Evolutionary conservation across 2,329 filamentous ascomycete genomes (phyloP), one percentile per base, ranked within the genome.

Genomic region (Phoma sp.): DNA sequence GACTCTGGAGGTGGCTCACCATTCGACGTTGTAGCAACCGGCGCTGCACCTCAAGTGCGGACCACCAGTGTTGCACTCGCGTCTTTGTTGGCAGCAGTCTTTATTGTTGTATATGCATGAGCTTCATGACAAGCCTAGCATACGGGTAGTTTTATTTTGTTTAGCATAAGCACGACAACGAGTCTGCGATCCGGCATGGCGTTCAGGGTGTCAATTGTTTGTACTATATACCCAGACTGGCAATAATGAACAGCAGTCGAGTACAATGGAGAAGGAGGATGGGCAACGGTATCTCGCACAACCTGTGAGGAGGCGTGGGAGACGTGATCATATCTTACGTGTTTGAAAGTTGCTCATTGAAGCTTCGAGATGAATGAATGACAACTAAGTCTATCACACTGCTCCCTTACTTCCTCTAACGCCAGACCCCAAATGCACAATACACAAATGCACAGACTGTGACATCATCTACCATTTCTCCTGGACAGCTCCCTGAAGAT

Each of bases 1-100:
- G 68, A 73, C 21, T 76, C 72, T 11, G 77, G 77, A 17, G 77
- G 77, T 14, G 78, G 78, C n/a, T 78, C 75, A 46, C 78, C 78
- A 5, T 80, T 81, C 53, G 77, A 79, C 55, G 65, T 74, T 11
- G 56, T 61, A 7, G 65, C 68, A 1, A 57, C 57, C 0, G 62
- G 65, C 26, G 53, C 62, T 2, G 62, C 67, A 21, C 49, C 57
- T 26, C 68, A 54, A 9, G 12, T 56, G 7, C 54, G 38, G 11
- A n/a, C 21, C 26, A 48, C 43, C 14, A 43, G 7, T 15, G 11
- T 33, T 7, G 17, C 26, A 14, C n/a, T 48, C 28, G 26, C 28
- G 6, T 10, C n/a, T 12, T 15, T 45, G 21, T 7, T 48, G 38
- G 50, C 20, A 4, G 28, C 28, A 7, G 32, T 28, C 12, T 17